phyloP scores from a whole-genome alignment of 2,329 filamentous ascomycete species.

The Penicillium sp. region DNA sequence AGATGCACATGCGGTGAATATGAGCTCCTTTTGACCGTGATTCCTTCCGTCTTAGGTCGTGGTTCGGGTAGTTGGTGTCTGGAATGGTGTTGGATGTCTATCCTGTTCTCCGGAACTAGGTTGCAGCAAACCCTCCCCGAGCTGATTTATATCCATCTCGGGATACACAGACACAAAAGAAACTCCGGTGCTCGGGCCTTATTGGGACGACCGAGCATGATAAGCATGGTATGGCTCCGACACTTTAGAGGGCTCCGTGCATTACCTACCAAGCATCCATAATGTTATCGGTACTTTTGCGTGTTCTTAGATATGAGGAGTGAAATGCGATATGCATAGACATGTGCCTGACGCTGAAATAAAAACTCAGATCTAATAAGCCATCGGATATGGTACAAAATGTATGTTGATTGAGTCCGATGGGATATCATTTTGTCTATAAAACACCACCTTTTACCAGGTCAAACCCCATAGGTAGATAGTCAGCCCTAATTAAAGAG shows the following conservation, averaged over 20 bases:
- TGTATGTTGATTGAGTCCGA: not conserved
- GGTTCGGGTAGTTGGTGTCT: too few species aligned
- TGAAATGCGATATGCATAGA: not conserved
- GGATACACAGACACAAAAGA: constrained; percentile 2
- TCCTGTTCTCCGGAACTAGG: not conserved
- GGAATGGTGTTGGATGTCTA: not conserved
- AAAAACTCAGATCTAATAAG: not conserved
- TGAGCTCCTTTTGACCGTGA: too few species aligned
- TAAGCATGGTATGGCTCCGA: not conserved
- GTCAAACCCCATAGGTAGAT: not conserved
- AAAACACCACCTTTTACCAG: not conserved
- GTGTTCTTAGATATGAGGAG: not conserved
- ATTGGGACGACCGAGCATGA: not conserved
- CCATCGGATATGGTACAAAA: not conserved
- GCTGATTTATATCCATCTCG: not conserved
- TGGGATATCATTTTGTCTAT: not conserved
- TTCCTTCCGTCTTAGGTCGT: not conserved
- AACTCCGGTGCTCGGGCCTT: not conserved
- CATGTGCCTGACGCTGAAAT: not conserved
- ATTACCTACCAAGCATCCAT: not conserved
- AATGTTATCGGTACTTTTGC: not conserved
- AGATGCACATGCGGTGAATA: not conserved
- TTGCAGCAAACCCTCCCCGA: not conserved
- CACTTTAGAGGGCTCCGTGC: not conserved
- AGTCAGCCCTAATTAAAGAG: not conserved